Conservation (phyloP, 2,329 filamentous ascomycete genomes). For the Bisporella sp. region DNA sequence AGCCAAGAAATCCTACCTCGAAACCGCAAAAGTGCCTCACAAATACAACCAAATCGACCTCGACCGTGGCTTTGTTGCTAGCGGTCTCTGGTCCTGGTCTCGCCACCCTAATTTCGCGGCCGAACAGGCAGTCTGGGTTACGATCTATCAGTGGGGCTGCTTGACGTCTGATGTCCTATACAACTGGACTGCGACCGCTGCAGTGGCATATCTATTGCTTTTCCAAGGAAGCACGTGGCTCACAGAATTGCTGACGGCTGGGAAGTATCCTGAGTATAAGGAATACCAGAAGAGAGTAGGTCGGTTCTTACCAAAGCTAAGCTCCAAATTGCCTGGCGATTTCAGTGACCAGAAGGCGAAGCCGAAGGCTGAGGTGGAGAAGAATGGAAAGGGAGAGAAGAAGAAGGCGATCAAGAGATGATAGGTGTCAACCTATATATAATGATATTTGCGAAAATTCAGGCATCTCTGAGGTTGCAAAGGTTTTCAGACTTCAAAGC, state of each 20-base stretch:
- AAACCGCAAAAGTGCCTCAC: conserved; percentile 62
- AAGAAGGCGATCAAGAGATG: not conserved
- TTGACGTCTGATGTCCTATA: conserved; percentile 62
- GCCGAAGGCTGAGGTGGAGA: conserved; percentile 7
- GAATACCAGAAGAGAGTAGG: conserved; percentile 78
- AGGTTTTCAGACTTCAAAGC: too few species aligned
- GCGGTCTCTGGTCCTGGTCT: conserved; percentile 79
- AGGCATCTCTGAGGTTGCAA: too few species aligned
- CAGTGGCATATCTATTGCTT: conserved; percentile 62
- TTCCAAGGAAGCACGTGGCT: conserved; percentile 88
- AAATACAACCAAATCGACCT: conserved; percentile 66
- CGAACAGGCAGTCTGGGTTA: conserved; percentile 86
- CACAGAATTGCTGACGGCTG: conserved; percentile 72
- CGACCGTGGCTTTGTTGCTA: conserved; percentile 81
- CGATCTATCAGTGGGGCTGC: conserved; percentile 83
- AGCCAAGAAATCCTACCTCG: conserved; percentile 71
- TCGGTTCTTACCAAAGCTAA: conserved; percentile 63
- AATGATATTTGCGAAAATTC: not conserved
- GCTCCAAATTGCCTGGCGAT: conserved; percentile 17
- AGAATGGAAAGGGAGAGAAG: not conserved
- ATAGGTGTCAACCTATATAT: not conserved
- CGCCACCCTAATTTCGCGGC: conserved; percentile 93
- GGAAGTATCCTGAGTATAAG: conserved; percentile 84
- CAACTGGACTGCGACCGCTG: conserved; percentile 73
- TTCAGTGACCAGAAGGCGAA: conserved; percentile 20